Percentiles rank a stretch among this genome's conserved stretches.
Evolutionary conservation across 1,139 yeast genomes (phyloP).

Genomic region (Debaryomyces psychrophilus): DNA sequence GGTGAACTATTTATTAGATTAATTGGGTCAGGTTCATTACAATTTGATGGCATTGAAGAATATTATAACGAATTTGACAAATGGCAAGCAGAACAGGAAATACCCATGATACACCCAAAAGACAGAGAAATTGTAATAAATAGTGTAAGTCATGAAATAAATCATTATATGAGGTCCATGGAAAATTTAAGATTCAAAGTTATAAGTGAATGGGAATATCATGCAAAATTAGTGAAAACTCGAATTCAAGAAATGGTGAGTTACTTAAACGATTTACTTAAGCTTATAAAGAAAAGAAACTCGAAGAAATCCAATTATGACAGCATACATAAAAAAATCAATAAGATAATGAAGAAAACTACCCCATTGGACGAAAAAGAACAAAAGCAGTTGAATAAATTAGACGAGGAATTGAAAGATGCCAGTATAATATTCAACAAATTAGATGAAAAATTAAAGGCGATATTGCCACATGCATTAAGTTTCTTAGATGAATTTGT

Average conservation of each 20-base stretch:
- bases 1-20: conserved; percentile 35
- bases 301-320: conserved; percentile 47
- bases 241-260: conserved; percentile 44
- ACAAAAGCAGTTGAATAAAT: conserved; percentile 30
- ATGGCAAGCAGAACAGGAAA: conserved; percentile 34
- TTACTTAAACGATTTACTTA: conserved; percentile 39
- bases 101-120: conserved; percentile 44
- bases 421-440: conserved; percentile 34
- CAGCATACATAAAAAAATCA: conserved; percentile 41
- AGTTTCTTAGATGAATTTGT: conserved; percentile 55
- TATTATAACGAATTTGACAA: conserved; percentile 41
- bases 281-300: conserved; percentile 48
- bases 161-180: conserved; percentile 33
- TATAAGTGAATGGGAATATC: conserved; percentile 34
- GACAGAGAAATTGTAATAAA: conserved; percentile 35
- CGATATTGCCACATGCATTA: conserved; percentile 50
- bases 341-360: conserved; percentile 44
- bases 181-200: conserved; percentile 35
- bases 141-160: conserved; percentile 35
- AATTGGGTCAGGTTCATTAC: conserved; percentile 43
- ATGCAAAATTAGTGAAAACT: conserved; percentile 32
- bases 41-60: conserved; percentile 47
- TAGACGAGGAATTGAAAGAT: conserved; percentile 35
- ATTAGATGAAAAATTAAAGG: conserved; percentile 42
- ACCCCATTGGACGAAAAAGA: conserved; percentile 44